Evolutionary conservation across 2,329 filamentous ascomycete species (phyloP), one percentile per base, ranked within the genome.

Genomic region (Sporothrix humicola): DNA sequence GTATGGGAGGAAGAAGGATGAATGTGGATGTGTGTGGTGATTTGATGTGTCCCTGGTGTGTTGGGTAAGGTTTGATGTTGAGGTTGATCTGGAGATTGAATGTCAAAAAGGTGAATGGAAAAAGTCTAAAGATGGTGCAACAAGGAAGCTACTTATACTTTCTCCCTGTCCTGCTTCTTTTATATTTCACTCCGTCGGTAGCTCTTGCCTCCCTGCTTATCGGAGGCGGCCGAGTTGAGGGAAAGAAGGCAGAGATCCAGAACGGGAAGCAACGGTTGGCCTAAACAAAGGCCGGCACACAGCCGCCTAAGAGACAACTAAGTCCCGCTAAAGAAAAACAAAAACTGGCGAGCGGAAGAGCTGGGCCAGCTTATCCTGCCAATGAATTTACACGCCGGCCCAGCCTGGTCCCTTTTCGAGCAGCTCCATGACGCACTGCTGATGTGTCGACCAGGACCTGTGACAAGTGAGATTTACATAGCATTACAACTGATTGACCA

Each of bases 171-270:
- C 65, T 54, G 8, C 37, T 23, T 59, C 7, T 31, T 10, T 46
- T 23, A 42, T 6, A 10, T n/a, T 58, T 58, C 9, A 8, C 42
- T 8, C 17, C 20, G 23, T n/a, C 42, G 52, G 50, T 48, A 6
- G 50, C 42, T 46, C 61, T 63, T 31, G 50, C 54, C 52, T n/a
- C 1, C 10, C 31, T 61, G n/a, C 42, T 71, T 68, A 54, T 71
- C 72, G 72, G 72, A 66, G 59, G 31, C 72, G 72, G 72, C 72
- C 72, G 72, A 68, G 72, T 73, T 10, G 26, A 50, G n/a, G 44
- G 31, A 5, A 37, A 5, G 31, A 37, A 37, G 31, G 31, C 31
- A 17, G 46, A 52, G 23, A 15, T 13, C 26, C 46, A 61, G 26
- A 26, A 46, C 42, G n/a, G 42, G 61, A n/a, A 66, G 15, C n/a